Evolutionary conservation across 345 rosid genomes (phyloP), one percentile per base, ranked within the genome.

Genomic region (Pugionium dolabratum): DNA sequence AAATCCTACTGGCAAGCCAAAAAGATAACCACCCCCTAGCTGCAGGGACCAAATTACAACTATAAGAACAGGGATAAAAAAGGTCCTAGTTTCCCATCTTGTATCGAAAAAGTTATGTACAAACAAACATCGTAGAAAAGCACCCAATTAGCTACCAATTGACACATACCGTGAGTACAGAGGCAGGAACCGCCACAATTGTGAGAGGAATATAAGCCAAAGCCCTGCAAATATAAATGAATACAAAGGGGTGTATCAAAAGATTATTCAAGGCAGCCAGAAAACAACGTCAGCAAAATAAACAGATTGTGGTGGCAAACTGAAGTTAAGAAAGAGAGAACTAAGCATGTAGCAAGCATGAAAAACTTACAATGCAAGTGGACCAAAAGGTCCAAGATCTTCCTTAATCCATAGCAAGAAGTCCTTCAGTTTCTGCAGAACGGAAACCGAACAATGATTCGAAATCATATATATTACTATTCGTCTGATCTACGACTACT

Each of bases 21-120:
- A 95, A 70, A 95, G 96, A 78, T 95, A 95, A 61, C 99, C 99
- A 54, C 99, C 99, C 39, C 99, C 99, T 70, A 95, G 96, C 99
- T 94, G 85, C 59, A 67, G 57, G 63, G 27, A 36, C 56, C 47
- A 69, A 35, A 35, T 25, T 7, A 55, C 2, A 2, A 57, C 36
- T 44, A 46, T 67, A 31, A 54, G 48, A 43, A 26, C 59, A 39
- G 3, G 36, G 28, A 66, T 32, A 7, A 9, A 31, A 32, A 43
- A 36, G 7, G 8, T 8, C 9, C 2, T 1, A 35, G 29, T 4
- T 49, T n/a, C 32, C 35, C 30, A 49, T 9, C 27, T 48, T 40
- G 37, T n/a, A 34, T 1, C 3, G 3, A 27, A 10, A 70, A 39
- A n/a, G 3, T 33, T 4, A 27, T 7, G 50, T 3, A 49, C 25